These are phyloP conservation scores for Suillus subaureus DNA, from an alignment of 768 basidiomycete genomes.

Conservation along the genomic window DNA sequence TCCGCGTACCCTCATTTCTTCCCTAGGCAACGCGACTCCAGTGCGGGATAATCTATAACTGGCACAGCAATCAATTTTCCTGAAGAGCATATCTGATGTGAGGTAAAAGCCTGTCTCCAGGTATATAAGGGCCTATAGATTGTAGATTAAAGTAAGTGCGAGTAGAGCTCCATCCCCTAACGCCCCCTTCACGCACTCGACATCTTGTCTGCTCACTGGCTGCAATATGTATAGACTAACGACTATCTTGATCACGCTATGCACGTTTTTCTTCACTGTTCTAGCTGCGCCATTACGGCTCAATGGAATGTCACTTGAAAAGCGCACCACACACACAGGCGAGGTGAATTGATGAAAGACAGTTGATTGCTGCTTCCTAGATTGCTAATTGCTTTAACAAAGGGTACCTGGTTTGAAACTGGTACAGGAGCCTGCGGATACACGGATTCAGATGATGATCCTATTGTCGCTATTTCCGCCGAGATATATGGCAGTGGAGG, in stretches of 20 bases:
- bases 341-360: slow-evolving; percentile 44
- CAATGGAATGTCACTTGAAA: slow-evolving; percentile 40
- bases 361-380: neutral
- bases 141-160: neutral
- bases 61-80: slow-evolving; percentile 26
- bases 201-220: neutral
- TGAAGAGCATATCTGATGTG: slow-evolving; percentile 21
- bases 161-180: slow-evolving; percentile 3
- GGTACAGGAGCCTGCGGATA: slow-evolving; percentile 68
- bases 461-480: slow-evolving; percentile 65
- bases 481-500: slow-evolving; percentile 52
- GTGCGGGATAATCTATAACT: slow-evolving; percentile 24
- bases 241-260: slow-evolving; percentile 40
- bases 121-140: slow-evolving; percentile 29
- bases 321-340: slow-evolving; percentile 56
- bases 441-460: slow-evolving; percentile 46
- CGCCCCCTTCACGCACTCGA: neutral
- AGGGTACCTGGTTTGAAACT: slow-evolving; percentile 73
- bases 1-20: slow-evolving; percentile 20
- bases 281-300: slow-evolving; percentile 42
- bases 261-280: slow-evolving; percentile 43
- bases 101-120: slow-evolving; percentile 28
- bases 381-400: slow-evolving; percentile 2
- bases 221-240: slow-evolving; percentile 22
- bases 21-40: slow-evolving; percentile 31